These are phyloP conservation scores for Silene noctiflora DNA, from an alignment of 179 eudicot genomes.

Conservation along the genomic window DNA sequence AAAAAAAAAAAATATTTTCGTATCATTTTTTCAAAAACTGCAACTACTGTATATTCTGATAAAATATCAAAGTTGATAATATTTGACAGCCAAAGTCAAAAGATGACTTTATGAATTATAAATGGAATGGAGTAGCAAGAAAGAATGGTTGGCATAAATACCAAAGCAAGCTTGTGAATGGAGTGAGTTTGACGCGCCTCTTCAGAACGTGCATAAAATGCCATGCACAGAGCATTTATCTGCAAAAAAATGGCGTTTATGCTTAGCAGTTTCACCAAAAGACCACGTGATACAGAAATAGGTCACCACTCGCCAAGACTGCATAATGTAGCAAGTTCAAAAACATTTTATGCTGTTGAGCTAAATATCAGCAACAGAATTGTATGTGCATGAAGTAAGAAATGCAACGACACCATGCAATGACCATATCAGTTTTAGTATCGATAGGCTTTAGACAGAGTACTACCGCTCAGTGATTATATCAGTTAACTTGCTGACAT, in stretches of 20 bases:
- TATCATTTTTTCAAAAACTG: too few species aligned
- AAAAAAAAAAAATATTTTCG: too few species aligned
- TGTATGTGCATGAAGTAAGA: neutral
- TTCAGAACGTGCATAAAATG: slow-evolving; percentile 94
- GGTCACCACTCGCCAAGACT: neutral
- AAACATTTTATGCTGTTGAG: neutral
- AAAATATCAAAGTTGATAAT: neutral
- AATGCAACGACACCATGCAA: neutral
- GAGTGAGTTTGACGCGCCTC: slow-evolving; percentile 97
- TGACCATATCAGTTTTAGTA: too few species aligned
- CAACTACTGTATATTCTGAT: neutral
- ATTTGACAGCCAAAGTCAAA: neutral
- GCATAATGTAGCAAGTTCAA: neutral
- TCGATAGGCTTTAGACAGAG: too few species aligned
- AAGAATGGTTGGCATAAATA: slow-evolving; percentile 27
- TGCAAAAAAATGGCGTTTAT: slow-evolving; percentile 35
- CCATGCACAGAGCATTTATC: slow-evolving; percentile 96
- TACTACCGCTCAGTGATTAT: too few species aligned
- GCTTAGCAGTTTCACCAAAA: slow-evolving; percentile 1
- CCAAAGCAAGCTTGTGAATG: slow-evolving; percentile 91
- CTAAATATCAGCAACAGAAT: neutral
- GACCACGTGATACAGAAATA: neutral
- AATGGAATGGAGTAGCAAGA: neutral
- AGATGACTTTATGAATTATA: neutral
- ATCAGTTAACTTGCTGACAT: too few species aligned